A percentile compares a stretch with the other conserved stretches of the same genome.
Evolutionary conservation across 2,329 filamentous ascomycete species (phyloP).

Genomic region (Dactylellina drechsleri): DNA sequence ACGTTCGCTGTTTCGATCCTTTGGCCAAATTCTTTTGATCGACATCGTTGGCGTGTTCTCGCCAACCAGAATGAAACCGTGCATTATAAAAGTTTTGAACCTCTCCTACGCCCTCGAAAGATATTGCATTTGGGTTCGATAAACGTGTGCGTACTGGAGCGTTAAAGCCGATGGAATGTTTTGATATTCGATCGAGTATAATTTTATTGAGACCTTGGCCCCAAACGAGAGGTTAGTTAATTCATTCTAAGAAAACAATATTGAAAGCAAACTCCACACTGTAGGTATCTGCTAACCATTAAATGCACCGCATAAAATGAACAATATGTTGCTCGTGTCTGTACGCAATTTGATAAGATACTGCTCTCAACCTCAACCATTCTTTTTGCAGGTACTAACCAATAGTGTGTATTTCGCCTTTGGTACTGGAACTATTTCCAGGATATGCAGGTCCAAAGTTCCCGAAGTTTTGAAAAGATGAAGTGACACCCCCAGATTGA

Average conservation of each 20-base stretch:
- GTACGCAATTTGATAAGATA: slow-evolving; percentile 65
- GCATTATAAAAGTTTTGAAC: slow-evolving; percentile 21
- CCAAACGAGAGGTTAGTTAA: neutral
- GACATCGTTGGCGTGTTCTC: neutral
- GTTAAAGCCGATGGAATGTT: slow-evolving; percentile 88
- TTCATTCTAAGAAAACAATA: too few relatives aligned
- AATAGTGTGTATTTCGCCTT: slow-evolving; percentile 58
- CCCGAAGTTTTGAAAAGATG: slow-evolving; percentile 53
- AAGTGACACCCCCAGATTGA: slow-evolving; percentile 62
- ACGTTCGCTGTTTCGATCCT: slow-evolving; percentile 24
- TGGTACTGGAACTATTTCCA: slow-evolving; percentile 44
- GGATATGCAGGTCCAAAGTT: slow-evolving; percentile 25
- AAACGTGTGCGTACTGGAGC: slow-evolving; percentile 73
- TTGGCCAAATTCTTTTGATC: neutral
- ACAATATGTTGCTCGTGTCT: slow-evolving; percentile 94
- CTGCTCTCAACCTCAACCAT: neutral
- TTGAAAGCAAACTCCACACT: too few relatives aligned
- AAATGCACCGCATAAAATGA: slow-evolving; percentile 96
- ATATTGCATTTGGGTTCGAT: slow-evolving; percentile 18
- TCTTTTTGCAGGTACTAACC: slow-evolving; percentile 11
- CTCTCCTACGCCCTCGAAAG: slow-evolving; percentile 11
- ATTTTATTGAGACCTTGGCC: slow-evolving; percentile 74
- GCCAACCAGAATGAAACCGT: neutral
- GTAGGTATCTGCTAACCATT: slow-evolving; percentile 67
- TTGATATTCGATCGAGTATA: slow-evolving; percentile 85